These are phyloP conservation scores for Lentinus tigrinus DNA, from an alignment of 768 basidiomycete species.

Conservation along the genomic window DNA sequence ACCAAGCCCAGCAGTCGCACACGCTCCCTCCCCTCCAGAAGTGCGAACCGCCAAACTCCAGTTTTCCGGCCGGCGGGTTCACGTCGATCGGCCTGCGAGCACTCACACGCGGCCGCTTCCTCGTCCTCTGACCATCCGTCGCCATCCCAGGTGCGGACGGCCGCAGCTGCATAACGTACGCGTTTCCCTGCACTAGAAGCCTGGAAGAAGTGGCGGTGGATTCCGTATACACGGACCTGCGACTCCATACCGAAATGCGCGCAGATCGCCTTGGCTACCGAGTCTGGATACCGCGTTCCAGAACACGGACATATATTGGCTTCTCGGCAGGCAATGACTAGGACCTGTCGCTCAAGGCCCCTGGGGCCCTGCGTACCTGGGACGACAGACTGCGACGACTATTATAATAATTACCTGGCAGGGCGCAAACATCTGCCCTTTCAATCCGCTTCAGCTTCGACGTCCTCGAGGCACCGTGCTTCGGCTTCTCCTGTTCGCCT, in stretches of 20 bases:
- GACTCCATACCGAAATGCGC: slow-evolving; percentile 1
- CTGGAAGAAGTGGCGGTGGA: slow-evolving; percentile 10
- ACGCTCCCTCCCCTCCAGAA: too few relatives aligned
- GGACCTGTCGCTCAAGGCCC: background rate
- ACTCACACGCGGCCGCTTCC: background rate
- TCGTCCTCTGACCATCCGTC: background rate
- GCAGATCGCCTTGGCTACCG: background rate
- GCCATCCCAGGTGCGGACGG: background rate
- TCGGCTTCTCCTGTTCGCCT: background rate
- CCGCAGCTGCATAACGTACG: background rate
- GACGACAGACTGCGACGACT: background rate
- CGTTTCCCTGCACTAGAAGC: slow-evolving; percentile 2
- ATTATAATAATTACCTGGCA: background rate
- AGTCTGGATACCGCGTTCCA: background rate
- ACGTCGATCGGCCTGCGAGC: background rate
- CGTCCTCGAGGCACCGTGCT: background rate
- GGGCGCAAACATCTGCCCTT: background rate
- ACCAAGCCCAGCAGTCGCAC: background rate
- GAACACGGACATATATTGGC: background rate
- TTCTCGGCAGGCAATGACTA: background rate
- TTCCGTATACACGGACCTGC: slow-evolving; percentile 5
- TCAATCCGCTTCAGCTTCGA: background rate
- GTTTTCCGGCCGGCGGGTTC: background rate
- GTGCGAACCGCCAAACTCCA: background rate
- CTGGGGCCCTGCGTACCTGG: background rate